phyloP scores from a whole-genome alignment of 192 early-diverging fungal species.

The Podila verticillata region DNA sequence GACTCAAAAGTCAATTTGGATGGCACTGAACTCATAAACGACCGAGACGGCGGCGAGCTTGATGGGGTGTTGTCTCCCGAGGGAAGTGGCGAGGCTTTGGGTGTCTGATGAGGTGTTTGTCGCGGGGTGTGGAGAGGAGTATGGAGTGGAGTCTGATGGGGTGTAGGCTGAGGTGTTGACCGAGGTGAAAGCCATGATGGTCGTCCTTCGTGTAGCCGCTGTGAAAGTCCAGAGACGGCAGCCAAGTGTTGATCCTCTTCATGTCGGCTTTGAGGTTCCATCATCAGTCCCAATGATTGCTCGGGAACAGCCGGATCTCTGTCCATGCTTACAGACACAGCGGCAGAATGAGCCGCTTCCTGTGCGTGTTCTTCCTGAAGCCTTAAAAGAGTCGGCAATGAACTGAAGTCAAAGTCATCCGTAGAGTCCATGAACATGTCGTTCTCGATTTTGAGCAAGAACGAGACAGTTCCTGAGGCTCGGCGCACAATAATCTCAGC shows the following conservation, averaged over 20 bases:
- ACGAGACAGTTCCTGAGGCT: constrained; percentile 79
- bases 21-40: constrained; percentile 17
- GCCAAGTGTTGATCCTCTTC: constrained; percentile 20
- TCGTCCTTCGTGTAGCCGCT: constrained; percentile 23
- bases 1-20: constrained; percentile 37
- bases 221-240: constrained; percentile 23
- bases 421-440: constrained; percentile 55
- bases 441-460: constrained; percentile 78
- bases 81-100: constrained; percentile 32
- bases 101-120: constrained; percentile 42
- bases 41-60: constrained; percentile 39
- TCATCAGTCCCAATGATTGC: neutral
- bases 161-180: constrained; percentile 30
- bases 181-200: constrained; percentile 40
- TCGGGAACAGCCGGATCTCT: constrained; percentile 19
- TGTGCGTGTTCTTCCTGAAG: constrained; percentile 38
- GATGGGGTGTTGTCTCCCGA: constrained; percentile 49
- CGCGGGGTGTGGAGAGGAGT: constrained; percentile 39
- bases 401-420: constrained; percentile 56
- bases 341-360: constrained; percentile 1
- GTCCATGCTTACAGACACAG: neutral
- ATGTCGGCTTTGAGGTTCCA: neutral
- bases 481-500: constrained; percentile 85
- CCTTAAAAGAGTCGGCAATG: constrained; percentile 64
- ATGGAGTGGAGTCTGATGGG: constrained; percentile 37